Conservation (phyloP, 441 rosid genomes). For the Heliophila coronopifolia region DNA sequence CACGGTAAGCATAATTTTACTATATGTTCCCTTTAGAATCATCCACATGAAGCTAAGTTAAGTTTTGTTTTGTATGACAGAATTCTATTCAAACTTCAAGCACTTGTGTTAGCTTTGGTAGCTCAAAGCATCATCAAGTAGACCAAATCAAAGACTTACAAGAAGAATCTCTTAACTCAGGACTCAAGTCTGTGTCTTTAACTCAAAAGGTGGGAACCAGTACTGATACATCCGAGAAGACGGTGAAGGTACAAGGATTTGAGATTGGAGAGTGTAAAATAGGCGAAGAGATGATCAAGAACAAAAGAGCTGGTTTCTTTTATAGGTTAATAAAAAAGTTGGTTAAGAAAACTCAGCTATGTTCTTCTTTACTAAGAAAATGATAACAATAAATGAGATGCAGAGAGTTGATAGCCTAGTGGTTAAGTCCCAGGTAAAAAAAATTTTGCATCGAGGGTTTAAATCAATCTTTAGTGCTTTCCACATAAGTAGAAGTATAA, state of each 20-base stretch:
- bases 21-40: too few species aligned
- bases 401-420: too few species aligned
- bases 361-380: too few species aligned
- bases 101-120: conserved; percentile 8
- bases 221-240: conserved; percentile 1
- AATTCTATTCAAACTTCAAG: not conserved
- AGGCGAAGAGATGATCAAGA: not conserved
- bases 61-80: not conserved
- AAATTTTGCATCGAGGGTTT: too few species aligned
- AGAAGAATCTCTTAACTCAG: not conserved
- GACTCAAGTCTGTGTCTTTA: not conserved
- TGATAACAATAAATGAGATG: too few species aligned
- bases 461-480: too few species aligned
- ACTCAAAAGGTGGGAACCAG: not conserved
- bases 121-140: conserved; percentile 1
- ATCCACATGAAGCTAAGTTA: too few species aligned
- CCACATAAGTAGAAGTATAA: too few species aligned
- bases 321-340: too few species aligned
- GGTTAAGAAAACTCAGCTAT: too few species aligned
- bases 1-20: conserved; percentile 18
- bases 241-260: not conserved
- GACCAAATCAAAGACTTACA: not conserved
- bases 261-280: not conserved
- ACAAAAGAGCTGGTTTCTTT: conserved; percentile 9
- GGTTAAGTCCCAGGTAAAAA: too few species aligned